Evolutionary conservation across 2,329 filamentous ascomycete genomes (phyloP), one percentile per base, ranked within the genome.

Genomic region (Cadophora malorum): DNA sequence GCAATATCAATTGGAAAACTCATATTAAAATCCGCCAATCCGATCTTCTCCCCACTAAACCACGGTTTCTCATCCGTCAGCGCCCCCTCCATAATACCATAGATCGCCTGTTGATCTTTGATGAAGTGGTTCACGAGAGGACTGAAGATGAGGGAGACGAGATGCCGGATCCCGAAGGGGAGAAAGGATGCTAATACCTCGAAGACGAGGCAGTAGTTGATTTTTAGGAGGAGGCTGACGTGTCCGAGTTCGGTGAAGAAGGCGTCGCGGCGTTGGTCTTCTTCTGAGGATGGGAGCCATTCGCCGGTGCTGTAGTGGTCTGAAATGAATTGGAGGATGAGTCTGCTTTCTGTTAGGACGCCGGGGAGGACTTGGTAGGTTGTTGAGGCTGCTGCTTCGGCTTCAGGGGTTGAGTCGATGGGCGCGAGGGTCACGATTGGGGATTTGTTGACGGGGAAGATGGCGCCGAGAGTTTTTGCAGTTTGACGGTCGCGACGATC

Each of bases 11-110:
- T 74, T 2, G 71, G 68, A 65, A 71, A 78, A 28, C 66, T 73
- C 69, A 76, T 66, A 52, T 72, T 72, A n/a, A 78, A 71, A 71
- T 78, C 76, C 16, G 74, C 73, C 25, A 78, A 41, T 5, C 77
- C 77, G 7, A 75, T 67, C 25, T 66, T 60, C 59, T 52, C 56
- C 7, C 77, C 77, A 8, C 69, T 64, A 65, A 70, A 69, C 71
- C 73, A 78, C 8, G 70, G 72, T 47, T 69, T 71, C 70, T 75
- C 76, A 3, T 72, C 74, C 4, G 63, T 67, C 23, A 78, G 60
- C 28, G 67, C 65, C 35, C 71, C 67, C 47, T 77, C 76, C 70
- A 78, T 67, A 6, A 76, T 31, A 53, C 70, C 58, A 50, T 69
- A 76, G 23, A 69, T 66, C 12, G 31, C 66, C 35, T 59, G 56